Percentiles rank a stretch among this genome's conserved stretches.
phyloP scores from a whole-genome alignment of 352 stramenopile species.

The Globisporangium spinosum region DNA sequence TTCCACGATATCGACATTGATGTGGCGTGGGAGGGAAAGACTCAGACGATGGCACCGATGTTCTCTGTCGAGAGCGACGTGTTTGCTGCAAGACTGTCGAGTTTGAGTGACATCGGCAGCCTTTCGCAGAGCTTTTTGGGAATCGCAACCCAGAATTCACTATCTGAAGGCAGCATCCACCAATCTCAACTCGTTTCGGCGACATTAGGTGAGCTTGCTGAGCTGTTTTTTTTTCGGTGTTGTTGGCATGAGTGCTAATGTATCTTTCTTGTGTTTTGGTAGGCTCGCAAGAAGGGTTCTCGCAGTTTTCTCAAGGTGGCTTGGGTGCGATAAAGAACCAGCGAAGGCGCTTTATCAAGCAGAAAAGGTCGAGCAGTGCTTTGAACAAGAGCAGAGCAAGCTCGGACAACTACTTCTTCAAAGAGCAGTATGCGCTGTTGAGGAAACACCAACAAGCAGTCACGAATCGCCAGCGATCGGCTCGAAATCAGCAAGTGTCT shows the following conservation, averaged over 20 bases:
- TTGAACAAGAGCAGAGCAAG: background rate
- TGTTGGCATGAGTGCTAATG: background rate
- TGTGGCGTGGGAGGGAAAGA: slow-evolving; percentile 60
- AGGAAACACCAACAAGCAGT: slow-evolving; percentile 56
- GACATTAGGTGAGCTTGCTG: slow-evolving; percentile 16
- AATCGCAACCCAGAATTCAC: slow-evolving; percentile 18
- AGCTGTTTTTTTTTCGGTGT: background rate
- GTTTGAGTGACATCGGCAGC: background rate
- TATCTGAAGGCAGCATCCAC: slow-evolving; percentile 17
- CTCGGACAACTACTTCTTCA: slow-evolving; percentile 51
- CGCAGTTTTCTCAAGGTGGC: slow-evolving; percentile 5
- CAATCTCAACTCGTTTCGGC: slow-evolving; percentile 49
- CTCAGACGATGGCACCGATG: slow-evolving; percentile 64
- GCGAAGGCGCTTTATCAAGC: slow-evolving; percentile 32
- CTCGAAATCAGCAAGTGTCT: slow-evolving; percentile 47
- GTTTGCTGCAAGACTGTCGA: slow-evolving; percentile 28
- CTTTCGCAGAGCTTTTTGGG: slow-evolving; percentile 13
- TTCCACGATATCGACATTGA: slow-evolving; percentile 63
- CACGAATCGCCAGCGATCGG: slow-evolving; percentile 40
- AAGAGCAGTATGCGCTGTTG: slow-evolving; percentile 50
- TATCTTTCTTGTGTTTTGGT: background rate
- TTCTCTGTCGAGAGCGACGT: slow-evolving; percentile 70
- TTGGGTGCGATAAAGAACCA: background rate
- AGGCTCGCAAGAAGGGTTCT: slow-evolving; percentile 10
- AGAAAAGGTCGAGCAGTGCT: background rate